phyloP scores from a whole-genome alignment of 2,329 filamentous ascomycete genomes.

The Xylaria sp. region DNA sequence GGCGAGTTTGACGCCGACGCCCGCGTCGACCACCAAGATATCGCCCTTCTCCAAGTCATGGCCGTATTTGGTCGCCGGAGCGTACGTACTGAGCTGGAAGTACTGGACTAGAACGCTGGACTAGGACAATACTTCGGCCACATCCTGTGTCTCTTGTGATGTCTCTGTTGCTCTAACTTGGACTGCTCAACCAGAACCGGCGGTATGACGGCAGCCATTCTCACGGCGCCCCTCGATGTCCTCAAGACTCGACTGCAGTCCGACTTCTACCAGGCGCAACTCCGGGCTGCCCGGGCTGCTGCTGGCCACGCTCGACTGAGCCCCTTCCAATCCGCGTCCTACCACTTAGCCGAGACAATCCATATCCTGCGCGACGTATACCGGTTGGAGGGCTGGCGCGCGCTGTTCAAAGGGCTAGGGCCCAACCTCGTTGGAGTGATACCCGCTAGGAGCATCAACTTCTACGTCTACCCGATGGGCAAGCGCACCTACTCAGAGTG shows the following conservation, averaged over 20 bases:
- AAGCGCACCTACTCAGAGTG: slow-evolving; percentile 82
- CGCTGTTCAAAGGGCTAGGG: slow-evolving; percentile 91
- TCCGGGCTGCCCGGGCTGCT: slow-evolving; percentile 73
- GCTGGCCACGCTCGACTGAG: slow-evolving; percentile 67
- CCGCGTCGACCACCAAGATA: slow-evolving; percentile 50
- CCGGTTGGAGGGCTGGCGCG: slow-evolving; percentile 81
- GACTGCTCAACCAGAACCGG: slow-evolving; percentile 68
- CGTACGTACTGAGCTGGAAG: slow-evolving; percentile 63
- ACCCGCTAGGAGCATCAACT: slow-evolving; percentile 90
- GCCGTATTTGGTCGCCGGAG: slow-evolving; percentile 92
- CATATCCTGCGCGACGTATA: slow-evolving; percentile 87
- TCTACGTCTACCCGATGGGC: slow-evolving; percentile 91
- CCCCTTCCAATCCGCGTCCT: slow-evolving; percentile 70
- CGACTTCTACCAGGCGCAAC: slow-evolving; percentile 90
- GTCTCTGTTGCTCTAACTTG: slow-evolving; percentile 30
- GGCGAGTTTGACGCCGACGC: slow-evolving; percentile 58
- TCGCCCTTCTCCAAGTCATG: slow-evolving; percentile 78
- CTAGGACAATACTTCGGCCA: slow-evolving; percentile 7
- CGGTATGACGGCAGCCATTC: slow-evolving; percentile 88
- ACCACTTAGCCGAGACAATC: slow-evolving; percentile 86
- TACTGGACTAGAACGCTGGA: background rate
- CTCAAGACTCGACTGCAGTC: slow-evolving; percentile 93
- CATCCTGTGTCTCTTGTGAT: background rate
- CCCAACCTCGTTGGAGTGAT: slow-evolving; percentile 92
- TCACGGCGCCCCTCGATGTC: slow-evolving; percentile 95